phyloP scores from a whole-genome alignment of 768 basidiomycete species.

The Cyclocybe aegerita region DNA sequence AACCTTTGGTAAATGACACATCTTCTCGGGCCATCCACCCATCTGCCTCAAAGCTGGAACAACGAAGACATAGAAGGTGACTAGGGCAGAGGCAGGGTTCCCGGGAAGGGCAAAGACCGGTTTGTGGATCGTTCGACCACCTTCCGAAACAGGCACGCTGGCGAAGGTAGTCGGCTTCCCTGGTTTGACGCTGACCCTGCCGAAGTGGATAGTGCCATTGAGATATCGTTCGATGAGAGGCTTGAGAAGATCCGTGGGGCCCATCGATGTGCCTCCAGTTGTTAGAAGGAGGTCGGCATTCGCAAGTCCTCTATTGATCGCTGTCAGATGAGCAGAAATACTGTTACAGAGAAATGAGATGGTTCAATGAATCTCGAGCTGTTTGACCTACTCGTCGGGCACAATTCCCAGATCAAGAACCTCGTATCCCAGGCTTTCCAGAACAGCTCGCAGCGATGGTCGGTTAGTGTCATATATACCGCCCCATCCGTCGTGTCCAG shows the following conservation, averaged over 20 bases:
- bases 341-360: slow-evolving; percentile 42
- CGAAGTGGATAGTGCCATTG: slow-evolving; percentile 79
- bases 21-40: slow-evolving; percentile 60
- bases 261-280: slow-evolving; percentile 93
- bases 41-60: slow-evolving; percentile 74
- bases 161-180: slow-evolving; percentile 94
- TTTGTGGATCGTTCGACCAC: slow-evolving; percentile 37
- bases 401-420: slow-evolving; percentile 83
- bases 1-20: slow-evolving; percentile 60
- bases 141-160: slow-evolving; percentile 48
- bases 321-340: slow-evolving; percentile 54
- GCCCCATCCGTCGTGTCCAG: slow-evolving; percentile 46
- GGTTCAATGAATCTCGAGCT: neutral
- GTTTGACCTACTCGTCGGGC: slow-evolving; percentile 57
- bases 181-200: slow-evolving; percentile 78
- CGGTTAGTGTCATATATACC: slow-evolving; percentile 87
- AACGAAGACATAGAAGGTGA: slow-evolving; percentile 84
- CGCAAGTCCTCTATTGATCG: slow-evolving; percentile 56
- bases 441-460: slow-evolving; percentile 68
- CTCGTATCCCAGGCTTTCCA: slow-evolving; percentile 73
- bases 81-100: slow-evolving; percentile 86
- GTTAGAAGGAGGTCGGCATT: slow-evolving; percentile 76
- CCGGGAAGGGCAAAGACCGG: slow-evolving; percentile 85
- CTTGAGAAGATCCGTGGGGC: slow-evolving; percentile 82
- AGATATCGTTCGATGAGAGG: slow-evolving; percentile 84